Base-by-base conservation (phyloP, 805 yeast genomes). In the Candida tammaniensis region DNA sequence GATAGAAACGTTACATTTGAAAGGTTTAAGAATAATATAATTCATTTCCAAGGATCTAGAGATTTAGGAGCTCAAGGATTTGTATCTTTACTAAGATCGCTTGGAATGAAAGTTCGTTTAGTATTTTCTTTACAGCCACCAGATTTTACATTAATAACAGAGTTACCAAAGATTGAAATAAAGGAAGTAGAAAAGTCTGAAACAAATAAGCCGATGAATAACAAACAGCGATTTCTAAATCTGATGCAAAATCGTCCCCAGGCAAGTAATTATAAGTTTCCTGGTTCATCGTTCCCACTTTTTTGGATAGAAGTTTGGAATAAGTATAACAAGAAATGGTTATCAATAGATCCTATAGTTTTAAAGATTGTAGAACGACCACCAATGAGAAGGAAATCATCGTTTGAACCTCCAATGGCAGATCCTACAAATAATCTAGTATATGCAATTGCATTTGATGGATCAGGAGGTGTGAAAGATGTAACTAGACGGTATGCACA, bases 251-350 rank as follows among this genome's bases (percentile, higher is more conserved):
- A 11, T 9, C 27, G 3, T 4, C 10, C 21, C 27, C 19, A 12
- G 16, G 13, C 19, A 29, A 13, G 17, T 21, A 31, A 30, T 10
- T 14, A 37, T 14, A 24, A 36, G n/a, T 53, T 57, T 28, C 50
- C 46, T 7, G 51, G 52, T 13, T 55, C 66, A 2, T 40, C 37
- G 7, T 82, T 66, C 49, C 97, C 97, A 0, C 70, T 88, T 0
- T 88, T 82, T 51, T 93, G 98, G 98, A 80, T 80, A 15, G 98
- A 93, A 54, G 96, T 85, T 0, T 91, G 95, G 95, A 89, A 91
- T 53, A 72, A 73, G 32, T 76, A 72, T 38, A 60, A 77, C 4
- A 71, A 78, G 39, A 74, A 70, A 31, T 91, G 96, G 94, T 72
- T 88, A n/a, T 76, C 94, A 2, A 69, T 88, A 2, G 98, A 93